Conservation (phyloP, 805 yeast species). For the Saccharomyces kudriavzevii region DNA sequence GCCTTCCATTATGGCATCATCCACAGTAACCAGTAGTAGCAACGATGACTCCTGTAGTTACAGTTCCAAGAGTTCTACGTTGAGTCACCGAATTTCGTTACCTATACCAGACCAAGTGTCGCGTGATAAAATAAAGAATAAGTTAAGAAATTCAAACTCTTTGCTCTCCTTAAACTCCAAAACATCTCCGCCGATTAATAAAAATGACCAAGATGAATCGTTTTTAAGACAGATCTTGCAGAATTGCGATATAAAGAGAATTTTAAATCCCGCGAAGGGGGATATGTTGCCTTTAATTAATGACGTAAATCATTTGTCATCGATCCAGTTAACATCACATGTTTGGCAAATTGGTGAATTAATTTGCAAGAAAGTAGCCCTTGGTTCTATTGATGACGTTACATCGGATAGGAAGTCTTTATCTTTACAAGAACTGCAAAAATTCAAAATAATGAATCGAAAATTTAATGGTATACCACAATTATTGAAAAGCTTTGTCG, state of each 20-base stretch:
- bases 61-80: conserved; percentile 5
- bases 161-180: conserved; percentile 23
- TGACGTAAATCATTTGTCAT: background rate
- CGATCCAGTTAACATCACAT: conserved; percentile 11
- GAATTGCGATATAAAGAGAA: conserved; percentile 17
- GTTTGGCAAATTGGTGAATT: conserved; percentile 16
- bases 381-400: conserved; percentile 12
- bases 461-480: conserved; percentile 20
- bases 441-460: conserved; percentile 4
- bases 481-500: conserved; percentile 18
- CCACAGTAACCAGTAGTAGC: conserved; percentile 10
- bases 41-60: conserved; percentile 10
- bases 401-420: conserved; percentile 12
- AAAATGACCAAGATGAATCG: conserved; percentile 22
- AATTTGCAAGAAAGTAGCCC: conserved; percentile 17
- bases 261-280: conserved; percentile 9
- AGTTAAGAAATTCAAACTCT: conserved; percentile 37
- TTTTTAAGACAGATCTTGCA: conserved; percentile 19
- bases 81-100: conserved; percentile 38
- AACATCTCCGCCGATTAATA: conserved; percentile 13
- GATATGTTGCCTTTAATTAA: conserved; percentile 10
- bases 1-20: background rate
- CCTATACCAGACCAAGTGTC: conserved; percentile 53
- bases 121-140: conserved; percentile 45
- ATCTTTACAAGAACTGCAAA: conserved; percentile 23